phyloP scores from a whole-genome alignment of 202 grass and related monocot species.

The Saccharum hybrid region DNA sequence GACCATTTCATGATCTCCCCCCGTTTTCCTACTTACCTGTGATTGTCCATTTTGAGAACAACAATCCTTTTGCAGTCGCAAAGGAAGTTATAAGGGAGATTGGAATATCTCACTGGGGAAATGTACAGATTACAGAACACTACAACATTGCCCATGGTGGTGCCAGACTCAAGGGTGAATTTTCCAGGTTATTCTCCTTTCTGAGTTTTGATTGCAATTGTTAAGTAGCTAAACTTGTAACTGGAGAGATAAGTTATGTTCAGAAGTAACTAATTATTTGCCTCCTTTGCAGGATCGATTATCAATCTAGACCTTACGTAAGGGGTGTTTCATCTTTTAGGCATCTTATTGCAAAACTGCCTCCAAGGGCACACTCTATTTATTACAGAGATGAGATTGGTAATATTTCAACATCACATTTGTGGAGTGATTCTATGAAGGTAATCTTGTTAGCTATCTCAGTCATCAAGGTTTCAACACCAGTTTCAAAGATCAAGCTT shows the following conservation, averaged over 20 bases:
- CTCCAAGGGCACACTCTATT: conserved; percentile 89
- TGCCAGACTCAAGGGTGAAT: conserved; percentile 89
- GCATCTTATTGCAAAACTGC: conserved; percentile 78
- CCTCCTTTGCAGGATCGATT: conserved; percentile 76
- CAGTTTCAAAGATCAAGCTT: conserved; percentile 25
- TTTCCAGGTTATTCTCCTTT: conserved; percentile 76
- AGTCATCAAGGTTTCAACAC: background rate
- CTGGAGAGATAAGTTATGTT: background rate
- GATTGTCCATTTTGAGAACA: conserved; percentile 95
- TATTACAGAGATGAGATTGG: conserved; percentile 99
- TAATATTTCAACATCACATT: conserved; percentile 96
- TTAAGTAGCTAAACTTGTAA: conserved; percentile 16
- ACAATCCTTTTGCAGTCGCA: conserved; percentile 88
- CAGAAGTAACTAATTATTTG: conserved; percentile 30
- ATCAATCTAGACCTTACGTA: conserved; percentile 75
- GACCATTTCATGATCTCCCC: conserved; percentile 71
- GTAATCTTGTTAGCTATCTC: conserved; percentile 46
- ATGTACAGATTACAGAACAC: conserved; percentile 87
- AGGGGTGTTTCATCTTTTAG: conserved; percentile 95
- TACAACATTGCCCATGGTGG: conserved; percentile 90
- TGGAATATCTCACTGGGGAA: conserved; percentile 98
- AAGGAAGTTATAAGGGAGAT: conserved; percentile 90
- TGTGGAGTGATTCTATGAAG: conserved; percentile 94
- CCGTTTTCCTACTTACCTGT: conserved; percentile 73
- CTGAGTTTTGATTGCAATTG: conserved; percentile 23